Evolutionary conservation across 139 green algal species (phyloP).

Genomic region (Pycnococcus provasolii): DNA sequence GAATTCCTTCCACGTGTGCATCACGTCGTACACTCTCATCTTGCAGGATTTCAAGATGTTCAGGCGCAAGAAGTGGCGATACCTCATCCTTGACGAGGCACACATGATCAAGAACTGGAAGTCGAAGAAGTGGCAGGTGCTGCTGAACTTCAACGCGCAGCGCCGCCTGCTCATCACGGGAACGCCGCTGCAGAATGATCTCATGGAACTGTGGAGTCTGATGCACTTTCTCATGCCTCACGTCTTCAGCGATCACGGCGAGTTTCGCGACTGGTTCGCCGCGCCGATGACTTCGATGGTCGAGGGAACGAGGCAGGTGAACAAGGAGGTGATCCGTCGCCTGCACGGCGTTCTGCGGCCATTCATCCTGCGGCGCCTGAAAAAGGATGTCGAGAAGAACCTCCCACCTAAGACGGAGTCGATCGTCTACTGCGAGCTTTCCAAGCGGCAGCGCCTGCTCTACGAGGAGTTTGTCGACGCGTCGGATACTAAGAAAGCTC

Average conservation of each 20-base stretch:
- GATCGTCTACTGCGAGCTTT: conserved; percentile 68
- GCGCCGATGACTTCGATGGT: conserved; percentile 83
- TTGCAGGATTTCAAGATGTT: conserved; percentile 91
- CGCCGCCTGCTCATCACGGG: conserved; percentile 89
- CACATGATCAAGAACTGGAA: conserved; percentile 99
- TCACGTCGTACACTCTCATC: conserved; percentile 93
- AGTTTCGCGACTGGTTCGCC: conserved; percentile 97
- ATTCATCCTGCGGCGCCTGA: conserved; percentile 86
- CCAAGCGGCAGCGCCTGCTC: conserved; percentile 41
- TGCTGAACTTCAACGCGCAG: conserved; percentile 93
- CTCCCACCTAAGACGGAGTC: conserved; percentile 93
- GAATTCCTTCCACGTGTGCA: conserved; percentile 97
- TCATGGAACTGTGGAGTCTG: conserved; percentile 96
- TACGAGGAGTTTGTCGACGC: conserved; percentile 96
- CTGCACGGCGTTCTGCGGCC: conserved; percentile 87
- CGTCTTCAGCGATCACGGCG: conserved; percentile 41
- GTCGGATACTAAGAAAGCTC: conserved; percentile 48
- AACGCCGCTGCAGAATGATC: conserved; percentile 89
- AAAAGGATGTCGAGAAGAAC: conserved; percentile 89
- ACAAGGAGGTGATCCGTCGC: conserved; percentile 75
- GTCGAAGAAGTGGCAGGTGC: conserved; percentile 89
- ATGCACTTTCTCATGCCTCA: conserved; percentile 99
- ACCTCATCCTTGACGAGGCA: conserved; percentile 98
- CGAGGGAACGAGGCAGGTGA: conserved; percentile 53
- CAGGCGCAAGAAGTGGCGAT: conserved; percentile 92